Percentiles rank a stretch among this genome's conserved stretches.
phyloP scores from a whole-genome alignment of 2,329 filamentous ascomycete genomes.

The Pseudogymnoascus sp. region DNA sequence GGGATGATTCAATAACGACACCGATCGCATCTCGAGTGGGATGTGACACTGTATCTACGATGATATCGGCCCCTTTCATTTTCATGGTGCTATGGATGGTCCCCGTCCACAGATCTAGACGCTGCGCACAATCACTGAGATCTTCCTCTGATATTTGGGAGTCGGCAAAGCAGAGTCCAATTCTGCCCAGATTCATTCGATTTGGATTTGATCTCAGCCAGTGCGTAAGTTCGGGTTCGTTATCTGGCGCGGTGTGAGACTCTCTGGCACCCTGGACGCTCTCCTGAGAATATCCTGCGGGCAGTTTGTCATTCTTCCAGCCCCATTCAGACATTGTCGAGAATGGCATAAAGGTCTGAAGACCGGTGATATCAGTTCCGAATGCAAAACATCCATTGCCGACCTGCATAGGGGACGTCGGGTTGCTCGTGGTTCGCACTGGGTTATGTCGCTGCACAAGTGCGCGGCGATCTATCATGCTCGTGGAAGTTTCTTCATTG shows the following conservation, averaged over 20 bases:
- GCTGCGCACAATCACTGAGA: slow-evolving; percentile 29
- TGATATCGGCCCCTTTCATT: slow-evolving; percentile 27
- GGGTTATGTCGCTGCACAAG: slow-evolving; percentile 21
- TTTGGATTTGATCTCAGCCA: slow-evolving; percentile 47
- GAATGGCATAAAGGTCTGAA: slow-evolving; percentile 38
- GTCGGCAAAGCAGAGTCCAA: slow-evolving; percentile 34
- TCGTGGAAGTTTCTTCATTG: neutral
- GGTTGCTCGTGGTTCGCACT: slow-evolving; percentile 18
- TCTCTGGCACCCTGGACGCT: neutral
- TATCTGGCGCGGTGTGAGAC: neutral
- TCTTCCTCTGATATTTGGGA: slow-evolving; percentile 24
- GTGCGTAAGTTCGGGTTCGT: slow-evolving; percentile 19
- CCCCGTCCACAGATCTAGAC: slow-evolving; percentile 33
- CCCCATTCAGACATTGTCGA: slow-evolving; percentile 38
- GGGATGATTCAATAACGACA: slow-evolving; percentile 31
- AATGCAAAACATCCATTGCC: slow-evolving; percentile 43
- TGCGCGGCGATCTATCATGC: slow-evolving; percentile 15
- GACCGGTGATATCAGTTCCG: slow-evolving; percentile 38
- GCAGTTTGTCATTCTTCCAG: slow-evolving; percentile 40
- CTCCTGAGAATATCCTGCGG: slow-evolving; percentile 20
- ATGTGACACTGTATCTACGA: slow-evolving; percentile 32
- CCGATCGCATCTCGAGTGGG: slow-evolving; percentile 33
- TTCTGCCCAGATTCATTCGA: slow-evolving; percentile 37
- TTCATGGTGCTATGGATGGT: slow-evolving; percentile 34
- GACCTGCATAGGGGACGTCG: slow-evolving; percentile 34